These are phyloP conservation scores for Kodamaea derodonti DNA, from an alignment of 1,139 yeast genomes.

Conservation along the genomic window DNA sequence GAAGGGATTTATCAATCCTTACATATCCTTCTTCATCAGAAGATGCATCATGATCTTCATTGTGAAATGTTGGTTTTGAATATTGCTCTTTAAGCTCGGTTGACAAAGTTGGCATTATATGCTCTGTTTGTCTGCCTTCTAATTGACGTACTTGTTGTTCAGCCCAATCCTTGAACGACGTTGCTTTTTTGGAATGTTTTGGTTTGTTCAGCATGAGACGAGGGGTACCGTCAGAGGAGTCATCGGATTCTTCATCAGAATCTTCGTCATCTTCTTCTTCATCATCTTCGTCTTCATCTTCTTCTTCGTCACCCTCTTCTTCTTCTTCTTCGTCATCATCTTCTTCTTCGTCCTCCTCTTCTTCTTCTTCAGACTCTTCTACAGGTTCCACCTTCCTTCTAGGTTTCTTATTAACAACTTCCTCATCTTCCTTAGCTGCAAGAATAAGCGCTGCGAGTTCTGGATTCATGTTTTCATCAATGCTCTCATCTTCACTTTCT, in stretches of 20 bases:
- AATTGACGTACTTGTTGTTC: constrained; percentile 50
- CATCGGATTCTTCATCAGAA: constrained; percentile 14
- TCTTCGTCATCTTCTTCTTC: constrained; percentile 18
- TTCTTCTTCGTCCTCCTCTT: constrained; percentile 10
- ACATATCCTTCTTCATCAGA: constrained; percentile 56
- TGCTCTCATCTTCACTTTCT: constrained; percentile 13
- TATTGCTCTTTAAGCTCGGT: constrained; percentile 43
- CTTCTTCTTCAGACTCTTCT: constrained; percentile 13
- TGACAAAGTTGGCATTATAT: constrained; percentile 49
- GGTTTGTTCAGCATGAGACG: constrained; percentile 36
- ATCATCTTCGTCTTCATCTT: constrained; percentile 15
- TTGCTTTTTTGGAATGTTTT: constrained; percentile 40
- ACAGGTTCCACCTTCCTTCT: constrained; percentile 6
- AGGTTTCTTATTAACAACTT: constrained; percentile 15
- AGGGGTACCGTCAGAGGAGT: constrained; percentile 23
- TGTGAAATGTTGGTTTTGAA: constrained; percentile 41
- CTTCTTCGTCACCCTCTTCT: constrained; percentile 27
- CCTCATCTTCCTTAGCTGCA: constrained; percentile 7
- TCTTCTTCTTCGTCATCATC: constrained; percentile 41
- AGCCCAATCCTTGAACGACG: constrained; percentile 59
- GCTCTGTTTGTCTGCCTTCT: constrained; percentile 53
- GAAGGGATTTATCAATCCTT: constrained; percentile 49
- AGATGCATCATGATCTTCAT: constrained; percentile 61
- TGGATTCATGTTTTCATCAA: constrained; percentile 17
- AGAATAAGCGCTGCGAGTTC: constrained; percentile 12